These are phyloP conservation scores for Lipomyces sp. DNA, from an alignment of 805 yeast genomes.

Conservation along the genomic window DNA sequence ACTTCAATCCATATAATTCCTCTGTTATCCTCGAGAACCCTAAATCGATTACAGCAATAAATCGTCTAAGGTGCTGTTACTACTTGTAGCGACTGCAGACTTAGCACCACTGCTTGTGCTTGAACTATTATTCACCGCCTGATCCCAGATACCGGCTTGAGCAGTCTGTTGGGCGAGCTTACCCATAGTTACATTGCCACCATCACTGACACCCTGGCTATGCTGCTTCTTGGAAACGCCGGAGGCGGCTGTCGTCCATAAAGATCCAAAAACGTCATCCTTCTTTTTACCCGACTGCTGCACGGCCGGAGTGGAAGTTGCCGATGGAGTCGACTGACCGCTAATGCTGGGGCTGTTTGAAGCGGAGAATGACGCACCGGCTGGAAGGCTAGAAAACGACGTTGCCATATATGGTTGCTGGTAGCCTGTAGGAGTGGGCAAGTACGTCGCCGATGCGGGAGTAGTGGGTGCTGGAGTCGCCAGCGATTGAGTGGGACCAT, in stretches of 20 bases:
- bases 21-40: neutral
- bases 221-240: constrained; percentile 34
- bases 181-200: constrained; percentile 35
- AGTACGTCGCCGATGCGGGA: neutral
- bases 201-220: neutral
- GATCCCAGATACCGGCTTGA: constrained; percentile 42
- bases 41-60: constrained; percentile 10
- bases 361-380: neutral
- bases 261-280: constrained; percentile 49
- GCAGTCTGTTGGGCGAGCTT: constrained; percentile 43
- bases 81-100: neutral
- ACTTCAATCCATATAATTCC: constrained; percentile 2
- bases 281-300: constrained; percentile 18
- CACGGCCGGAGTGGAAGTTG: constrained; percentile 27
- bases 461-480: neutral
- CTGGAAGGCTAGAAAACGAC: constrained; percentile 1
- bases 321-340: constrained; percentile 27
- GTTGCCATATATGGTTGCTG: neutral
- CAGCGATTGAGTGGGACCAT: neutral
- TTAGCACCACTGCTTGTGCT: neutral
- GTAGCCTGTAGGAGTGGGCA: neutral
- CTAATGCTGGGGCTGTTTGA: neutral
- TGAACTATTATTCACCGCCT: constrained; percentile 24
- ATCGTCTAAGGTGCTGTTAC: constrained; percentile 12
- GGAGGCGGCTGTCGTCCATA: constrained; percentile 47